Conservation (phyloP, 306 rosid genomes). For the Rosa lucieae region DNA sequence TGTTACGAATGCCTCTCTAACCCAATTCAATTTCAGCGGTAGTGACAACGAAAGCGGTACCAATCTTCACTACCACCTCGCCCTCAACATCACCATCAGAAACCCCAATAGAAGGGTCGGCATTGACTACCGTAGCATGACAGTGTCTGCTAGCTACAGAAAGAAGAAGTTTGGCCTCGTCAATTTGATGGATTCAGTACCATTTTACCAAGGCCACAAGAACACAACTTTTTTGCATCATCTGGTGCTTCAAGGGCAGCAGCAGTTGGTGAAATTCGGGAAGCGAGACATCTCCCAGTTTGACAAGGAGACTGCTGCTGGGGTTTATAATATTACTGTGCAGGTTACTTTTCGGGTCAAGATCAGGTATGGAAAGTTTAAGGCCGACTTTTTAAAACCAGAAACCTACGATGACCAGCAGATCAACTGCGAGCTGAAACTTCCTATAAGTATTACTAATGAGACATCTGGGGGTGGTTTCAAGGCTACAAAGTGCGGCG, state of each 20-base stretch:
- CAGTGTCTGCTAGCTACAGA: slow-evolving; percentile 33
- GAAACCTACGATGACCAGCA: not conserved
- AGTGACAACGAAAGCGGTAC: not conserved
- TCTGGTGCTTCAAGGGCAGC: slow-evolving; percentile 17
- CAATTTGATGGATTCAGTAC: not conserved
- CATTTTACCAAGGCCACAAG: slow-evolving; percentile 61
- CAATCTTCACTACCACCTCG: slow-evolving; percentile 23
- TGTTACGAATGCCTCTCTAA: slow-evolving; percentile 49
- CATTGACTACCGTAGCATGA: slow-evolving; percentile 45
- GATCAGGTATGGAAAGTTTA: not conserved
- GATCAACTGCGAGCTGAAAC: not conserved
- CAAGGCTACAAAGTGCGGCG: not conserved
- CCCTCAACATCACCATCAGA: slow-evolving; percentile 34
- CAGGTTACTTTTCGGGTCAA: not conserved
- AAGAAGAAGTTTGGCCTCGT: slow-evolving; percentile 30
- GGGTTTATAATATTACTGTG: not conserved
- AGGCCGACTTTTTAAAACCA: not conserved
- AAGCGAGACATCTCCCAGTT: not conserved
- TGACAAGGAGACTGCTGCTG: not conserved
- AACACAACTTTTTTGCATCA: slow-evolving; percentile 26
- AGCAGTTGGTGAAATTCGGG: not conserved
- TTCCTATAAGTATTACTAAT: not conserved
- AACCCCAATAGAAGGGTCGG: slow-evolving; percentile 59
- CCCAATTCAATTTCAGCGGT: slow-evolving; percentile 35
- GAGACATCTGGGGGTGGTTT: not conserved